phyloP scores from a whole-genome alignment of 768 basidiomycete species.

The Leucosporidium yakuticum region DNA sequence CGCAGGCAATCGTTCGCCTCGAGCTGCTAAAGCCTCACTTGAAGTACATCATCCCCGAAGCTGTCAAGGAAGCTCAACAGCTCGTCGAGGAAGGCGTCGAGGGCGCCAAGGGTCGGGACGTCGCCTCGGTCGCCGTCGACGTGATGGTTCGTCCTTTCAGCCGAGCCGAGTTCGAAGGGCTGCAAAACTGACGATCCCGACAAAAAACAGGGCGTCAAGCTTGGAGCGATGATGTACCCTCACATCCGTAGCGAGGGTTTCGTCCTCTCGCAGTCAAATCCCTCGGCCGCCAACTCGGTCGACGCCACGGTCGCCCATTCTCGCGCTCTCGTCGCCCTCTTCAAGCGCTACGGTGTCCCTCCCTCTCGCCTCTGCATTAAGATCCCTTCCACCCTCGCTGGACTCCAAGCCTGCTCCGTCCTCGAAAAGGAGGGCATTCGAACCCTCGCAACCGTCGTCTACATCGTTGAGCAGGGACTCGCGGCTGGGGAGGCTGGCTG shows the following conservation, averaged over 20 bases:
- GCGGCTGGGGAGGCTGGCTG: constrained; percentile 35
- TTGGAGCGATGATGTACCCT: constrained; percentile 5
- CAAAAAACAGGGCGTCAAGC: constrained; percentile 26
- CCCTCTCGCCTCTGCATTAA: constrained; percentile 38
- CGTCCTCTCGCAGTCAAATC: constrained; percentile 33
- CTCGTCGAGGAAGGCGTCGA: constrained; percentile 34
- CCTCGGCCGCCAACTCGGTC: constrained; percentile 22
- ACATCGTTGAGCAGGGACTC: constrained; percentile 35
- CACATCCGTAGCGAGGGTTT: constrained; percentile 11
- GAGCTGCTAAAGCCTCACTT: constrained; percentile 30
- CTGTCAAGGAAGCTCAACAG: constrained; percentile 20
- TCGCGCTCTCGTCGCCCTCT: constrained; percentile 30
- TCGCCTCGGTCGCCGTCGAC: neutral
- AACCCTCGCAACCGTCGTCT: constrained; percentile 37
- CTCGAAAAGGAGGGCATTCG: constrained; percentile 30
- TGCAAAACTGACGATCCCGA: neutral
- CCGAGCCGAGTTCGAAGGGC: too few relatives aligned
- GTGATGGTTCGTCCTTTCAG: neutral
- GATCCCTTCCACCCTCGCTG: constrained; percentile 37
- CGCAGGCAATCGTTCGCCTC: constrained; percentile 31
- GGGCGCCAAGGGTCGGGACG: constrained; percentile 23
- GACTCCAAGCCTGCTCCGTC: constrained; percentile 34
- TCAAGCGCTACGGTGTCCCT: constrained; percentile 20
- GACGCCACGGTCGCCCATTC: constrained; percentile 34
- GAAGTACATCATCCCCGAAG: constrained; percentile 20